Conservation (phyloP, 2,329 filamentous ascomycete species). For the Botryotinia globosa region DNA sequence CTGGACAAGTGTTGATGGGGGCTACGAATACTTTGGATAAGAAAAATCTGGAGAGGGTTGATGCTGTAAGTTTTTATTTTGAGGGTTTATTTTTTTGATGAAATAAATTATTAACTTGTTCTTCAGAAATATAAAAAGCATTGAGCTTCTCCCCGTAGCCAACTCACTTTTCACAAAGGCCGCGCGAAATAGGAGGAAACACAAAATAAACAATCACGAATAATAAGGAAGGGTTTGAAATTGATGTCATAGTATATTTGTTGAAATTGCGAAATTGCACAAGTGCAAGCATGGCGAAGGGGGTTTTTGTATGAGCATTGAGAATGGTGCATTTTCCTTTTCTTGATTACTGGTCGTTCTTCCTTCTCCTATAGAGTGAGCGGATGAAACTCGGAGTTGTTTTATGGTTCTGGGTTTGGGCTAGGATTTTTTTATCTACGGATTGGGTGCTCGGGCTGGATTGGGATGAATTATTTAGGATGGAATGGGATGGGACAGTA, state of each 20-base stretch:
- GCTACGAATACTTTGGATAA: conserved; percentile 90
- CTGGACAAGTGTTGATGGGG: conserved; percentile 85
- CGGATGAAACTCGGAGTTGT: background rate
- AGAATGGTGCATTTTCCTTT: background rate
- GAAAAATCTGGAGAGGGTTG: conserved; percentile 72
- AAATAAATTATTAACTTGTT: background rate
- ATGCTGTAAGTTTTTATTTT: conserved; percentile 72
- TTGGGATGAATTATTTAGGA: background rate
- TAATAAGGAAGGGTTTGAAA: background rate
- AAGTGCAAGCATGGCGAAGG: conserved; percentile 6
- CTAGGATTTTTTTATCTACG: background rate
- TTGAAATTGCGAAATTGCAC: background rate
- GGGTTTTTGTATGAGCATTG: conserved; percentile 10
- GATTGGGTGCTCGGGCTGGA: background rate
- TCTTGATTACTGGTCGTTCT: background rate
- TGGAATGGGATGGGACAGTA: background rate
- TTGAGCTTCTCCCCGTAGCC: conserved; percentile 25
- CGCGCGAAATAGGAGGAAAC: background rate
- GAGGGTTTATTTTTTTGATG: conserved; percentile 31
- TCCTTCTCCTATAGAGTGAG: background rate
- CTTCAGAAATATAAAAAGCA: conserved; percentile 41
- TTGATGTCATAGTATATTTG: background rate
- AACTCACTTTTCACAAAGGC: background rate
- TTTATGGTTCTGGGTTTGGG: background rate
- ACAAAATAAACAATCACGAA: background rate